Percentiles rank a stretch among this genome's conserved stretches.
These are phyloP conservation scores for Copromyces sp. DNA, from an alignment of 495 filamentous ascomycete genomes.

Conservation along the genomic window DNA sequence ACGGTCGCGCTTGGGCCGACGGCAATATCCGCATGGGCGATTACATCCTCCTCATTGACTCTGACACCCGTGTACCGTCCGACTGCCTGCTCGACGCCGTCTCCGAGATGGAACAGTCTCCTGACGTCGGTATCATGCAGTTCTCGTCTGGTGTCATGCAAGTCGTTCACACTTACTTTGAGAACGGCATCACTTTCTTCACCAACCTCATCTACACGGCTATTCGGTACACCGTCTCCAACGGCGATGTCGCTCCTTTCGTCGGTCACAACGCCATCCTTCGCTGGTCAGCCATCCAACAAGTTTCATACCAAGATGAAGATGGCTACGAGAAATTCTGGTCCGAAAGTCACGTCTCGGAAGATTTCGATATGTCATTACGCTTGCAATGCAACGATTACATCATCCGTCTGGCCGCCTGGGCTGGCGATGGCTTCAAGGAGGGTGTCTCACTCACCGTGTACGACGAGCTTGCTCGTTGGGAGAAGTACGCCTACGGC, in stretches of 20 bases:
- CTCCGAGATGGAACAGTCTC: slow-evolving; percentile 70
- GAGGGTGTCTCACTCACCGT: slow-evolving; percentile 79
- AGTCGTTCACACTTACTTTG: slow-evolving; percentile 61
- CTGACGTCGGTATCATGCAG: slow-evolving; percentile 73
- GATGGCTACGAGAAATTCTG: slow-evolving; percentile 71
- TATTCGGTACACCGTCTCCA: slow-evolving; percentile 67
- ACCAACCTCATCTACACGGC: slow-evolving; percentile 74
- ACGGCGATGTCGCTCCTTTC: slow-evolving; percentile 76
- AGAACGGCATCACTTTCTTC: slow-evolving; percentile 75
- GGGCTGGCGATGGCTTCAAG: slow-evolving; percentile 68
- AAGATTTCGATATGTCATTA: slow-evolving; percentile 81
- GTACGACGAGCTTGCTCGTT: slow-evolving; percentile 73
- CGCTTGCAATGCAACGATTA: slow-evolving; percentile 64
- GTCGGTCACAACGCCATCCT: slow-evolving; percentile 73
- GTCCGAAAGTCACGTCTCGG: slow-evolving; percentile 74
- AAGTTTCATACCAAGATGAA: slow-evolving; percentile 58
- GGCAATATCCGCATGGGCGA: slow-evolving; percentile 73
- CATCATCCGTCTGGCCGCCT: slow-evolving; percentile 63
- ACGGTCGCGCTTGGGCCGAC: slow-evolving; percentile 67
- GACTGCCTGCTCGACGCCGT: slow-evolving; percentile 71
- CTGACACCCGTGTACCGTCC: slow-evolving; percentile 62
- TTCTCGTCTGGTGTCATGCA: slow-evolving; percentile 78
- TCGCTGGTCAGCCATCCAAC: slow-evolving; percentile 68
- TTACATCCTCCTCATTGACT: slow-evolving; percentile 69
- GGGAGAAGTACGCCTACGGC: slow-evolving; percentile 86